These are phyloP conservation scores for Gloeopeniophorella convolvens DNA, from an alignment of 768 basidiomycete genomes.

Conservation along the genomic window DNA sequence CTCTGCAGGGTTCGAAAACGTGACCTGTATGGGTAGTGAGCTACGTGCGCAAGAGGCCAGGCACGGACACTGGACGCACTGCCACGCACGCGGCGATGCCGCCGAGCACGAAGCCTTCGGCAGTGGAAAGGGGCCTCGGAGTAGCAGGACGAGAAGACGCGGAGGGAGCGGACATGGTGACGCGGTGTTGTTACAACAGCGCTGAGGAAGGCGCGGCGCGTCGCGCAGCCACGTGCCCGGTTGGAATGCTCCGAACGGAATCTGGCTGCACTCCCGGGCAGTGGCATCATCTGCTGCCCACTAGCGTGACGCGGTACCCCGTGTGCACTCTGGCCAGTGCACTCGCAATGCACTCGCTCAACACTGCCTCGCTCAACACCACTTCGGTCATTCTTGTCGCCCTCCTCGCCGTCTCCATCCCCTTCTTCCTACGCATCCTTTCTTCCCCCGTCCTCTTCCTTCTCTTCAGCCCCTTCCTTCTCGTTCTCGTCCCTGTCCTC, in stretches of 20 bases:
- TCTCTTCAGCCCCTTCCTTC: conserved; percentile 54
- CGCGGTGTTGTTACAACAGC: background rate
- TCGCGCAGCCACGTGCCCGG: background rate
- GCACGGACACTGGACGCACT: conserved; percentile 43
- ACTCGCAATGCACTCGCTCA: background rate
- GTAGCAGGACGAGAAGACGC: background rate
- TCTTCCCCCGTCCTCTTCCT: conserved; percentile 63
- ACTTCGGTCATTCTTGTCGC: conserved; percentile 51
- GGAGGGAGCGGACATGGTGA: conserved; percentile 2
- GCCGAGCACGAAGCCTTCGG: conserved; percentile 83
- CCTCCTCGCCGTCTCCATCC: conserved; percentile 50
- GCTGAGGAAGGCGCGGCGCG: too few relatives aligned
- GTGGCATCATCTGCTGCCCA: too few relatives aligned
- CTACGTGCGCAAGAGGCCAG: background rate
- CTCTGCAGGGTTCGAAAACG: conserved; percentile 72
- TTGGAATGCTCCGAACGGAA: background rate
- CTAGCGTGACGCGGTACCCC: background rate
- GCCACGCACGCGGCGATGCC: conserved; percentile 90
- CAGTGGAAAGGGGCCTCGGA: conserved; percentile 45
- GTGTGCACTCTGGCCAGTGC: background rate
- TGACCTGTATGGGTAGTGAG: conserved; percentile 47
- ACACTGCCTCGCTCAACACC: conserved; percentile 19
- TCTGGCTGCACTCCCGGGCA: conserved; percentile 4
- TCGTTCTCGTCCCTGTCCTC: conserved; percentile 46
- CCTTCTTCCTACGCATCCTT: conserved; percentile 45